Percentiles rank a stretch among this genome's conserved stretches.
Conservation (phyloP, 164 flowering plant genomes). For the Berberis thunbergii region DNA sequence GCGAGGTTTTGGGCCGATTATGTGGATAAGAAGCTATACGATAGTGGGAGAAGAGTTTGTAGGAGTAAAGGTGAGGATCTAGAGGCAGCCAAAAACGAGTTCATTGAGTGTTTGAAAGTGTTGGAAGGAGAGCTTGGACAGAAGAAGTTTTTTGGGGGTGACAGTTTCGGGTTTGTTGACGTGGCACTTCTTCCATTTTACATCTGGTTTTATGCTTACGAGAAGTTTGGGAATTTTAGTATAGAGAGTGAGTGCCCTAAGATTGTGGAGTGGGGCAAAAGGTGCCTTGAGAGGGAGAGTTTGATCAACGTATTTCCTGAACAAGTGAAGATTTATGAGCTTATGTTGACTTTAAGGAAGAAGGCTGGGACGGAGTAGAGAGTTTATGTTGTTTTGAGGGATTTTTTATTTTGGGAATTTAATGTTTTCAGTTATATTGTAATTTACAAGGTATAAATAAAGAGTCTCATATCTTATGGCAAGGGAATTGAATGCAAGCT, state of each 20-base stretch:
- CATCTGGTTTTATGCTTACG: conserved; percentile 40
- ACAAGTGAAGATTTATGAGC: conserved; percentile 36
- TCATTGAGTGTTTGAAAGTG: conserved; percentile 34
- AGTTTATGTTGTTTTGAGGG: no score
- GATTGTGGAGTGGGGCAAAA: conserved; percentile 39
- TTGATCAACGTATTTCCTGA: conserved; percentile 37
- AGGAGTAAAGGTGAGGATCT: conserved; percentile 34
- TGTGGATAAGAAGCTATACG: conserved; percentile 48
- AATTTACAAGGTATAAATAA: no score
- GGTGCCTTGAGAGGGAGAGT: conserved; percentile 33
- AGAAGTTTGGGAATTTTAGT: conserved; percentile 36
- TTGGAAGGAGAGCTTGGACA: conserved; percentile 48
- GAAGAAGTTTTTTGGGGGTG: conserved; percentile 40
- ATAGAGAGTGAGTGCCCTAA: conserved; percentile 41
- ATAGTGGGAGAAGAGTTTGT: conserved; percentile 33
- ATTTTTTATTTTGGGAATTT: no score
- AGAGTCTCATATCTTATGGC: no score
- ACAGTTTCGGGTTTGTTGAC: conserved; percentile 39
- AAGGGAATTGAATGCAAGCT: no score
- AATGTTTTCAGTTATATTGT: no score
- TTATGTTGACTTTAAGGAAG: conserved; percentile 32
- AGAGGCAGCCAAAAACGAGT: conserved; percentile 33
- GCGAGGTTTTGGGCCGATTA: conserved; percentile 52
- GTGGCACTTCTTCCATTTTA: conserved; percentile 22
- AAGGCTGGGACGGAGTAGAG: conserved; percentile 33